A percentile compares a stretch with the other conserved stretches of the same genome.
Conservation (phyloP, 2,329 filamentous ascomycete genomes). For the Exserohilum rostratum region DNA sequence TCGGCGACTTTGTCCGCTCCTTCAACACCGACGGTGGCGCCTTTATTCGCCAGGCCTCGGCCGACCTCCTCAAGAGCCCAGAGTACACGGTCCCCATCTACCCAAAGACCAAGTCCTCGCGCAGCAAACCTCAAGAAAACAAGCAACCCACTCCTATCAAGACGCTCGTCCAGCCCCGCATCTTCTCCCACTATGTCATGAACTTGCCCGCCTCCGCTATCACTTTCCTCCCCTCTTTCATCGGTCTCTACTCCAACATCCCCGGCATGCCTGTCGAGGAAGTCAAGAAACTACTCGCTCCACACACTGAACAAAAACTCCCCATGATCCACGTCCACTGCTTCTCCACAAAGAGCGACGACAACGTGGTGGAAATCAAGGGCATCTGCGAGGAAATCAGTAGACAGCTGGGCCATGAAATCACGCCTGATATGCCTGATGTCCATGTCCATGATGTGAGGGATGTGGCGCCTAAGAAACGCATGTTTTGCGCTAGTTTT, state of each 20-base stretch:
- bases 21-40: conserved; percentile 81
- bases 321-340: conserved; percentile 94
- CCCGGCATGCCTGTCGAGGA: conserved; percentile 29
- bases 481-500: conserved; percentile 97
- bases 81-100: conserved; percentile 58
- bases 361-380: conserved; percentile 65
- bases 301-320: conserved; percentile 59
- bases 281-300: conserved; percentile 40
- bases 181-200: conserved; percentile 95
- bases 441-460: conserved; percentile 70
- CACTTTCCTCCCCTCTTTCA: conserved; percentile 78
- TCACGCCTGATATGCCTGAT: conserved; percentile 64
- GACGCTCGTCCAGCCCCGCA: conserved; percentile 64
- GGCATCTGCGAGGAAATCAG: conserved; percentile 72
- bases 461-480: conserved; percentile 89
- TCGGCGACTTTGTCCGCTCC: conserved; percentile 70
- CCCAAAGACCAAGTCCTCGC: conserved; percentile 42
- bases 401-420: conserved; percentile 62
- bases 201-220: conserved; percentile 92
- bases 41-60: conserved; percentile 77
- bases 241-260: conserved; percentile 76
- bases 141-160: conserved; percentile 42
- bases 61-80: conserved; percentile 60
- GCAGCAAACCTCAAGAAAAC: conserved; percentile 27
- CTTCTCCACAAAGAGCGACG: conserved; percentile 82